Evolutionary conservation across 345 rosid species (phyloP), one percentile per base, ranked within the genome.

Genomic region (Eutrema heterophyllum): DNA sequence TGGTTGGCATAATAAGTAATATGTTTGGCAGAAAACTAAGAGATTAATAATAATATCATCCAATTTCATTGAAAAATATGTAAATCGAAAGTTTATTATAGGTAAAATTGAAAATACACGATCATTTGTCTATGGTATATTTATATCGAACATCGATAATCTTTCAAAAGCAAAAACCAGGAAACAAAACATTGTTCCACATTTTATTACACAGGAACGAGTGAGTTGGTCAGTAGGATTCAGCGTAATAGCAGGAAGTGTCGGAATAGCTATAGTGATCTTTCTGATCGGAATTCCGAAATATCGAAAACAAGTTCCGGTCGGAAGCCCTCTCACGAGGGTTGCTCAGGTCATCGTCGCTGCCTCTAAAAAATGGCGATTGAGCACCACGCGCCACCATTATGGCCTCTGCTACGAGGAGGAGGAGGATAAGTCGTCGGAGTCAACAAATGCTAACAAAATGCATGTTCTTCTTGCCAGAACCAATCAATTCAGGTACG

Each of bases 401-500:
- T 66, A 73, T 8, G 76, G 76, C 6, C 51, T 87, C 7, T 86
- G 78, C 49, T 70, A 72, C 14, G 67, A 64, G n/a, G 88, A 81
- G 16, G 65, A 45, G 32, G 56, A 44, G 44, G 38, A 48, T 11
- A 38, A 52, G 55, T 38, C 41, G 32, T 16, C 6, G 33, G 61
- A 10, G 45, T 68, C 48, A 48, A 71, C 71, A 5, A 38, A 56
- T 43, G 46, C 46, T 49, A 56, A 15, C 30, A 29, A 36, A 35
- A 6, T 27, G 29, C 3, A 71, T n/a, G n/a, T n/a, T 57, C 61
- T 36, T 74, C 56, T 86, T 67, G 84, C 73, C 6, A 83, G 76
- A 48, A 89, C 98, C 4, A 76, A 70, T 18, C 91, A 84, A 45
- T 80, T 87, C 81, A 86, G 94, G 98, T 94, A 79, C n/a, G 98